Conservation (phyloP, 2,329 filamentous ascomycete species). For the Penicillium decumbens region DNA sequence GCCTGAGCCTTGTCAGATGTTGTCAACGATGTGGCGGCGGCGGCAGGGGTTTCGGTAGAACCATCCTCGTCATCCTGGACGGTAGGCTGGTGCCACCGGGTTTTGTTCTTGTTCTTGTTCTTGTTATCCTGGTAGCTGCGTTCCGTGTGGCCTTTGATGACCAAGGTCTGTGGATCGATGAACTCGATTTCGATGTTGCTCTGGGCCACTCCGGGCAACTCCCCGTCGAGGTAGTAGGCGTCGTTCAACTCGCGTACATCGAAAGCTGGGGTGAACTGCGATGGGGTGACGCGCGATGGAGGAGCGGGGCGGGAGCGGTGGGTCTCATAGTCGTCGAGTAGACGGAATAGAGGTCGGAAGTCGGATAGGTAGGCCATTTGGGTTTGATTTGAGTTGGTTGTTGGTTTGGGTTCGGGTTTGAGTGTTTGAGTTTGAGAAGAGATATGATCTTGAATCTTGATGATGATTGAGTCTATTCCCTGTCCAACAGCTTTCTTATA, state of each 20-base stretch:
- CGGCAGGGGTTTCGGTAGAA: conserved; percentile 3
- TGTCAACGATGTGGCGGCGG: conserved; percentile 7
- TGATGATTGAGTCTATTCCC: not conserved
- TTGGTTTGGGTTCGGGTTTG: not conserved
- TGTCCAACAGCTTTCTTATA: conserved; percentile 5
- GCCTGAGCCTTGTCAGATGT: conserved; percentile 11
- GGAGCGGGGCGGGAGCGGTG: conserved; percentile 26
- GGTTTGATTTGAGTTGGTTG: conserved; percentile 12
- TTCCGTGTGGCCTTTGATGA: conserved; percentile 41
- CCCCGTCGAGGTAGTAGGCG: conserved; percentile 44
- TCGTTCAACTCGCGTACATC: conserved; percentile 43
- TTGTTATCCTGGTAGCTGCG: conserved; percentile 26
- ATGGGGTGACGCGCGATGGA: conserved; percentile 9
- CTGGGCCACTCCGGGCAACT: conserved; percentile 43
- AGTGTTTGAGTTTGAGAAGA: not conserved
- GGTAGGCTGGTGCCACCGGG: conserved; percentile 42
- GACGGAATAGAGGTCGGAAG: conserved; percentile 41
- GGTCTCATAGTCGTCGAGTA: conserved; percentile 41
- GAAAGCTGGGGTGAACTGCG: conserved; percentile 39
- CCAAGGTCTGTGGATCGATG: conserved; percentile 42
- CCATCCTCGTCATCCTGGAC: conserved; percentile 50
- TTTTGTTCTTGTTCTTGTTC: conserved; percentile 11
- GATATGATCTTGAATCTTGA: too few species aligned
- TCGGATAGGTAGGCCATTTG: conserved; percentile 42
- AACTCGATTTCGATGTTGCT: conserved; percentile 46